Evolutionary conservation across 2,329 filamentous ascomycete genomes (phyloP), one percentile per base, ranked within the genome.

Genomic region (Fusarium coffeatum): DNA sequence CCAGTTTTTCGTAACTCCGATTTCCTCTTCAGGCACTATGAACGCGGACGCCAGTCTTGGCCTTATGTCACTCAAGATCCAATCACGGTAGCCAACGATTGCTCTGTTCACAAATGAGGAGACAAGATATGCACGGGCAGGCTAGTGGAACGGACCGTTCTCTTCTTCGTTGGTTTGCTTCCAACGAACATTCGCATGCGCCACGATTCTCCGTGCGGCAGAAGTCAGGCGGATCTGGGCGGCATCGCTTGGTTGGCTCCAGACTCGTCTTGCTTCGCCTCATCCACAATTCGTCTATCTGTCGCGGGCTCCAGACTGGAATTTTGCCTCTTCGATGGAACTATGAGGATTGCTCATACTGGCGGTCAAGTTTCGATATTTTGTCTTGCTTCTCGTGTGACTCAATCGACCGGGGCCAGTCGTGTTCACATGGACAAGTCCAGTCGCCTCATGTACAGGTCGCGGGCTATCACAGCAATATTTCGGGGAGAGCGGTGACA

Each of bases 71-170:
- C 57, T 51, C 27, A 28, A 67, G 18, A 54, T 47, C 72, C 71
- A 74, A 77, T 74, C 61, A 66, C 47, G 50, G 53, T 28, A 48
- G 40, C 22, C 60, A 72, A 69, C 56, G 62, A 25, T 57, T 41
- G 22, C 37, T 42, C 60, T 37, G 46, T 60, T 57, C 56, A 57
- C 43, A 37, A 64, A 59, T 57, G 51, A 56, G 55, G 42, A 28
- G 61, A 37, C 34, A 59, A 47, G 23, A 53, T 53, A 55, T 42
- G 54, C 42, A 46, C 51, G 48, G 74, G 49, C 55, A 60, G 68
- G 60, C 72, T 71, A 73, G 63, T 75, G 76, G 76, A 58, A 77
- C 75, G 75, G 76, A 68, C 76, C 74, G 74, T 72, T 71, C 58
- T 66, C 53, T 55, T 63, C 30, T 51, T 60, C 45, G 28, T 56